Evolutionary conservation across 176 grass and related monocot species (phyloP).

Genomic region (Tillandsia leiboldiana): DNA sequence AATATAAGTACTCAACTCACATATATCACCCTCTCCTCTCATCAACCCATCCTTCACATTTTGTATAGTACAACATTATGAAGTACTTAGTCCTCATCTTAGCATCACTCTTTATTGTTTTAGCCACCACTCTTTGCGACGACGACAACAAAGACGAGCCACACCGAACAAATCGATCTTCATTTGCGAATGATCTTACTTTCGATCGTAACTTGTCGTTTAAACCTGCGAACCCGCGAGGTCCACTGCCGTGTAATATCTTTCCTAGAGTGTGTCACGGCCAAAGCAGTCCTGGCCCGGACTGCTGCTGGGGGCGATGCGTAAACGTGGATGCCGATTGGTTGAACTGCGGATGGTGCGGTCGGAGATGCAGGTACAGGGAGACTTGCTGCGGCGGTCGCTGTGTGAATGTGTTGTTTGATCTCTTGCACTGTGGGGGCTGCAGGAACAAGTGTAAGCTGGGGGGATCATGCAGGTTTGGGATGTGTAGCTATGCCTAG

Average conservation of each 20-base stretch:
- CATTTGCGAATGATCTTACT: no score
- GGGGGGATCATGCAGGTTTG: conserved; percentile 10
- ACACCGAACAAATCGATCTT: no score
- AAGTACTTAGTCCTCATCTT: no score
- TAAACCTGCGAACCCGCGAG: not conserved
- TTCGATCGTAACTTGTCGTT: not conserved
- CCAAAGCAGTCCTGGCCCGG: conserved; percentile 7
- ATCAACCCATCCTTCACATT: no score
- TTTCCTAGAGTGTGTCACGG: conserved; percentile 10
- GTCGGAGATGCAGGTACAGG: conserved; percentile 15
- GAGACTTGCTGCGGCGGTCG: conserved; percentile 14
- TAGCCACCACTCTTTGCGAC: no score
- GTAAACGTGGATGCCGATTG: conserved; percentile 19
- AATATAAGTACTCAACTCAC: not conserved
- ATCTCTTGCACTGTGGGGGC: conserved; percentile 16
- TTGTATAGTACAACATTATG: no score
- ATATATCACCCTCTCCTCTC: no score
- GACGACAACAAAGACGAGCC: no score
- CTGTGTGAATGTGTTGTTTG: conserved; percentile 25
- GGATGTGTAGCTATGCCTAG: conserved; percentile 27
- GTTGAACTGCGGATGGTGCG: conserved; percentile 20
- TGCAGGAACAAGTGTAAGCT: conserved; percentile 26
- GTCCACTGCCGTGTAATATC: conserved; percentile 9
- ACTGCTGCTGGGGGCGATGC: conserved; percentile 25
- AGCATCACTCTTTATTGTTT: no score